Conservation (phyloP, 148 eudicot species). For the Arctostaphylos glauca region DNA sequence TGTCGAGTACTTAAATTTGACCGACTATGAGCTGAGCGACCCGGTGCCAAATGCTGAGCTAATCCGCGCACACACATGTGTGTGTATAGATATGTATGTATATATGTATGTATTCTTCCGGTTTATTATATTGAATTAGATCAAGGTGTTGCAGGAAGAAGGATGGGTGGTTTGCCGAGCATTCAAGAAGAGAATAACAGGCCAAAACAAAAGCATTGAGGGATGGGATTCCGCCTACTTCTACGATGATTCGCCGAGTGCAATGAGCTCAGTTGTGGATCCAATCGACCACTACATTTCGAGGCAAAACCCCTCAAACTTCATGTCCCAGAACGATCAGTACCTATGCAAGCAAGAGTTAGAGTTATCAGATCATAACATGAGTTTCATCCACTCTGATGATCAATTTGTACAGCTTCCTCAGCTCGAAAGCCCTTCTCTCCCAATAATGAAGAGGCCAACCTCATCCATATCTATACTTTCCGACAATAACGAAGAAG, state of each 20-base stretch:
- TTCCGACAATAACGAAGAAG: slow-evolving; percentile 30
- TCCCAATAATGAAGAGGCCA: slow-evolving; percentile 44
- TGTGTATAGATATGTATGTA: no score
- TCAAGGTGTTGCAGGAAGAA: slow-evolving; percentile 41
- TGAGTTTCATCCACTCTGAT: slow-evolving; percentile 40
- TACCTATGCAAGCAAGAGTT: slow-evolving; percentile 71
- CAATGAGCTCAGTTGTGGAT: slow-evolving; percentile 41
- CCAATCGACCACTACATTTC: slow-evolving; percentile 34
- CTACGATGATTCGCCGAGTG: slow-evolving; percentile 35
- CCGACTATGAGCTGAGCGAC: no score
- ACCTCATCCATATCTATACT: slow-evolving; percentile 40
- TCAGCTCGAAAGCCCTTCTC: slow-evolving; percentile 71
- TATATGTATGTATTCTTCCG: neutral
- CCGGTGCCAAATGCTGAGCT: no score
- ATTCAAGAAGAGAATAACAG: slow-evolving; percentile 44
- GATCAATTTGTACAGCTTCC: slow-evolving; percentile 75
- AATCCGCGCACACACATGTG: no score
- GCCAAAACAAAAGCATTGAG: slow-evolving; percentile 29
- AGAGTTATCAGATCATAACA: slow-evolving; percentile 31
- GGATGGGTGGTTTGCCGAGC: slow-evolving; percentile 70
- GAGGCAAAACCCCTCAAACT: slow-evolving; percentile 29
- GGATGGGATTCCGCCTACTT: slow-evolving; percentile 38
- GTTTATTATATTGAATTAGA: neutral
- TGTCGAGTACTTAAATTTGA: no score
- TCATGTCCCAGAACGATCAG: slow-evolving; percentile 22